Evolutionary conservation across 2,329 filamentous ascomycete genomes (phyloP), one percentile per base, ranked within the genome.

Genomic region (Exophiala oligosperma): DNA sequence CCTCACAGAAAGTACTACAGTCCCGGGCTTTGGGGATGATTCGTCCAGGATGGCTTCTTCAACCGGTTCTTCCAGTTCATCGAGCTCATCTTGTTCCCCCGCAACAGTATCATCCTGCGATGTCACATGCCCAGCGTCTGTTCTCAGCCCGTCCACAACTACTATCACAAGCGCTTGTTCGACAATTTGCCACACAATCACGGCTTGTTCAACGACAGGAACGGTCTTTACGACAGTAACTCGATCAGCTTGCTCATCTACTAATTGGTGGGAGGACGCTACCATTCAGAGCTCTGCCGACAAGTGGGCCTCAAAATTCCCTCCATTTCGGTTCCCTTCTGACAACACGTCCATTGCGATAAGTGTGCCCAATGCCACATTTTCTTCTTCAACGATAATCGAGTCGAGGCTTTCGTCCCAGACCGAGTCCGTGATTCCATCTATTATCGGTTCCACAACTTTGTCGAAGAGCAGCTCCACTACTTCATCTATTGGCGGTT

Each of bases 261-360:
- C 4, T 44, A 26, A 26, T 17, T 57, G 55, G 55, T 57, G 50
- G 43, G 44, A 53, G 35, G 50, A 57, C 35, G 43, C 55, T 3
- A 21, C 29, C 4, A 48, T 57, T 4, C 49, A 37, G 21, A 28
- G 49, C 32, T 28, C 52, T 26, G 47, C 53, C 14, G 26, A 40
- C 14, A 41, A 14, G 11, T 57, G 55, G 55, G 53, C 53, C 14
- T 47, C 55, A 9, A 43, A 57, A 12, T 57, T 57, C 24, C 55
- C 55, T 6, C 47, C 53, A n/a, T 43, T 47, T 21, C 40, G 21
- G 5, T 41, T 49, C 6, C 32, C 8, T 26, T 48, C 32, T 17
- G 24, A n/a, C 28, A 29, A 26, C n/a, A 48, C 23, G 6, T 14
- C 24, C 8, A 4, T 48, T n/a, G 8, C 46, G n/a, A 17, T n/a